Conservation (phyloP, 2,329 filamentous ascomycete genomes). For the Fusarium heterosporum region DNA sequence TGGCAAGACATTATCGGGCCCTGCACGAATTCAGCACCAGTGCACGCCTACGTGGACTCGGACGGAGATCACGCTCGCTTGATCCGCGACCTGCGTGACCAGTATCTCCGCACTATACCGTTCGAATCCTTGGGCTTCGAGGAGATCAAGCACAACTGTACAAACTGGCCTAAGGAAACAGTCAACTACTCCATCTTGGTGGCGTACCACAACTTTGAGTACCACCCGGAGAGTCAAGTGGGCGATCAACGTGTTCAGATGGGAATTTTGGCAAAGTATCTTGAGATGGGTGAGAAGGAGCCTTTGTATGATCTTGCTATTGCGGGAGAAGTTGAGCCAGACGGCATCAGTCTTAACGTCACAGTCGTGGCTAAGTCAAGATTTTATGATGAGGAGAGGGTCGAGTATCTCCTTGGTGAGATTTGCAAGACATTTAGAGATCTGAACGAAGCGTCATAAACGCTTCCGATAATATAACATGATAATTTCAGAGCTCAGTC, state of each 20-base stretch:
- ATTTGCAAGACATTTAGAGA: not conserved
- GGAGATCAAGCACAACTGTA: constrained; percentile 38
- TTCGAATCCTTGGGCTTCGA: constrained; percentile 35
- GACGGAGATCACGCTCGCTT: not conserved
- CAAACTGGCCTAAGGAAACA: constrained; percentile 19
- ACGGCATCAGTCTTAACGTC: not conserved
- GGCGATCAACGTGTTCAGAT: constrained; percentile 15
- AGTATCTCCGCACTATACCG: constrained; percentile 29
- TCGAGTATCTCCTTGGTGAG: not conserved
- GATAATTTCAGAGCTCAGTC: no score
- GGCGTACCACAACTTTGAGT: constrained; percentile 24
- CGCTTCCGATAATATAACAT: not conserved
- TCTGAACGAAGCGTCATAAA: not conserved
- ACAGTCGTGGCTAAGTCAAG: not conserved
- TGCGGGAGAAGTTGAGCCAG: constrained; percentile 20
- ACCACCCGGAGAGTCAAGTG: constrained; percentile 20
- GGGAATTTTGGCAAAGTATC: constrained; percentile 17
- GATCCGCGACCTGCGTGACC: constrained; percentile 32
- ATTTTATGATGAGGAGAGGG: not conserved
- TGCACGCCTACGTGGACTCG: not conserved
- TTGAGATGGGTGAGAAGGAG: constrained; percentile 10
- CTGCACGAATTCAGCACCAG: constrained; percentile 15
- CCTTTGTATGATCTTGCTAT: constrained; percentile 17
- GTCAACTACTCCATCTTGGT: constrained; percentile 10
- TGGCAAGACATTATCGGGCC: constrained; percentile 34